Evolutionary conservation across 2,329 filamentous ascomycete species (phyloP).

Genomic region (Neonectria sp.): DNA sequence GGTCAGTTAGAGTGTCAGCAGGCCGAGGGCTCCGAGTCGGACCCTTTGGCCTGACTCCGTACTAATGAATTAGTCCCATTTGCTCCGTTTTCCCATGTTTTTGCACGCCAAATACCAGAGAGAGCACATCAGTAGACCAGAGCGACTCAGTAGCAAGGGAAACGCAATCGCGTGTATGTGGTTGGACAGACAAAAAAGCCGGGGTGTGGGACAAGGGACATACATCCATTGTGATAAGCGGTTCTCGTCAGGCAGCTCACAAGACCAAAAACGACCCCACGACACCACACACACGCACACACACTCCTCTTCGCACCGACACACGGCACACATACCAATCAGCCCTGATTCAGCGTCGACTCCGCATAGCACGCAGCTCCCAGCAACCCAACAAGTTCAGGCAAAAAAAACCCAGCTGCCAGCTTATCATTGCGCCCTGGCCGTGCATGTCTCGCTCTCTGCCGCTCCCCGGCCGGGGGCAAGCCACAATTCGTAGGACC

Average conservation of each 20-base stretch:
- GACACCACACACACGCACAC: no score
- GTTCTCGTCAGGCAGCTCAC: not conserved
- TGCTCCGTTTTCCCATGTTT: not conserved
- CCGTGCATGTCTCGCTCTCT: slow-evolving; percentile 12
- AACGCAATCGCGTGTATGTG: not conserved
- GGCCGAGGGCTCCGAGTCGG: not conserved
- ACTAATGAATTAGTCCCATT: not conserved
- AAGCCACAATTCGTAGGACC: not conserved
- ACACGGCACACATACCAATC: not conserved
- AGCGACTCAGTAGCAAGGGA: not conserved
- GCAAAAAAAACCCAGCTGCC: no score
- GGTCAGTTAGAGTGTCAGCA: not conserved
- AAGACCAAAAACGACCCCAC: not conserved
- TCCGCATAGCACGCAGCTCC: not conserved
- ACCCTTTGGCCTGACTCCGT: no score
- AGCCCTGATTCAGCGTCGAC: not conserved
- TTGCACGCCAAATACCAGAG: not conserved
- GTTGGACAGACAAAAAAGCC: not conserved
- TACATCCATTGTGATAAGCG: not conserved
- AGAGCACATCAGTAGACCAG: not conserved
- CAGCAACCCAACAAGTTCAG: no score
- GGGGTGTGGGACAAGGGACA: not conserved
- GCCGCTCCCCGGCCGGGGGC: not conserved
- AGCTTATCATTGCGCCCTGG: slow-evolving; percentile 7
- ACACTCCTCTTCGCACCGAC: not conserved